Evolutionary conservation across 495 filamentous ascomycete genomes (phyloP).

Genomic region (Daldinia decipiens): DNA sequence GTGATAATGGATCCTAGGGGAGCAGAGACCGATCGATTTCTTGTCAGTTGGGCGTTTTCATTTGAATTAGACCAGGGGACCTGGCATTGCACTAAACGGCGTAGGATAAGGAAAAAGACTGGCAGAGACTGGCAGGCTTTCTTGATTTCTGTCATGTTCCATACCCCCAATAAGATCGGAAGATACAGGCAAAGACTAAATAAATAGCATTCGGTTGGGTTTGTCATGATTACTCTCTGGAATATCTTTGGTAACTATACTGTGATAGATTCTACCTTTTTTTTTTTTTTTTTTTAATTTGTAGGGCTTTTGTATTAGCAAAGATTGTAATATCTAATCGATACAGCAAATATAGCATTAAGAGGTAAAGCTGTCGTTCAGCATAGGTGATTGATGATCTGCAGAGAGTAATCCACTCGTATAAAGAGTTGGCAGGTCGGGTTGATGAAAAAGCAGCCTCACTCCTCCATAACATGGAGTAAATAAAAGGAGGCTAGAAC

Average conservation of each 20-base stretch:
- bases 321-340: no score
- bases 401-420: no score
- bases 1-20: background rate
- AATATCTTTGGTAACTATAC: no score
- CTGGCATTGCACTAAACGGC: constrained; percentile 40
- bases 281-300: background rate
- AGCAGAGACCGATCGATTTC: background rate
- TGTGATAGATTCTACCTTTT: no score
- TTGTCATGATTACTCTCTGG: constrained; percentile 9
- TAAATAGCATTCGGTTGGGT: constrained; percentile 33
- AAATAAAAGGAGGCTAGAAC: no score
- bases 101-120: constrained; percentile 40
- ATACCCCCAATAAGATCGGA: constrained; percentile 40
- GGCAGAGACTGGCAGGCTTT: constrained; percentile 31
- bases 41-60: constrained; percentile 19
- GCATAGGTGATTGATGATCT: no score
- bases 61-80: constrained; percentile 28
- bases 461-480: no score
- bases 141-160: constrained; percentile 40
- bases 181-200: constrained; percentile 35
- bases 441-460: no score
- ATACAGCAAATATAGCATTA: no score
- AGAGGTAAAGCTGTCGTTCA: no score
- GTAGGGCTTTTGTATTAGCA: background rate
- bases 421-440: no score